Evolutionary conservation across 805 yeast genomes (phyloP).

Genomic region (Maudiozyma serrabonitensis): DNA sequence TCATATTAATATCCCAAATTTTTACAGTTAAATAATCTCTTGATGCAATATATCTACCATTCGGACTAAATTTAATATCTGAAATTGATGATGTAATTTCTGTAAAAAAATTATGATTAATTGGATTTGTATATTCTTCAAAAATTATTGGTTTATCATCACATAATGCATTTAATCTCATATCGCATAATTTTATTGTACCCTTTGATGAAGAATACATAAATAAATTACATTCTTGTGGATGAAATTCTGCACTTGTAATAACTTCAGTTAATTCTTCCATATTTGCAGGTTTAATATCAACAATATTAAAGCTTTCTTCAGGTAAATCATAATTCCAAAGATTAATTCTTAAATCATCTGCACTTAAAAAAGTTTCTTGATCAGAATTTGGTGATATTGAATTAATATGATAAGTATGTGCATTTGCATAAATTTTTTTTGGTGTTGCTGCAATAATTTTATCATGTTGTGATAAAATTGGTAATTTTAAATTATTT

Average conservation of each 20-base stretch:
- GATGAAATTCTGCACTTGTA: constrained; percentile 94
- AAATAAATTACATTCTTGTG: constrained; percentile 80
- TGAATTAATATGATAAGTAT: constrained; percentile 95
- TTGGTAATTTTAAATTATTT: constrained; percentile 63
- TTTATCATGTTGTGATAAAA: constrained; percentile 86
- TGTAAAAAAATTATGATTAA: constrained; percentile 89
- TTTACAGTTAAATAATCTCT: constrained; percentile 96
- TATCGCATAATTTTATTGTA: constrained; percentile 87
- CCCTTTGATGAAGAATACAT: constrained; percentile 96
- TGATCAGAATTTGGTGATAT: constrained; percentile 91
- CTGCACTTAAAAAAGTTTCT: constrained; percentile 87
- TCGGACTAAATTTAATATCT: constrained; percentile 83
- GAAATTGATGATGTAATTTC: constrained; percentile 92
- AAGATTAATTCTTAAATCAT: constrained; percentile 87
- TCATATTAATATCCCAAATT: constrained; percentile 98
- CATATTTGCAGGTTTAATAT: constrained; percentile 96
- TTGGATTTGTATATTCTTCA: constrained; percentile 90
- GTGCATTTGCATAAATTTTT: constrained; percentile 87
- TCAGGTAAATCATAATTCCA: constrained; percentile 95
- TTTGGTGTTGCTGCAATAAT: constrained; percentile 93
- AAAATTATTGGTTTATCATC: constrained; percentile 79
- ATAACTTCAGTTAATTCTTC: constrained; percentile 97
- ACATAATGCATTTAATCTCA: constrained; percentile 92
- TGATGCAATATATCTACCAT: constrained; percentile 92
- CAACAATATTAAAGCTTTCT: constrained; percentile 93